A percentile compares a stretch with the other conserved stretches of the same genome.
These are phyloP conservation scores for Elaphomyces granulatus DNA, from an alignment of 495 filamentous ascomycete genomes.

Conservation along the genomic window DNA sequence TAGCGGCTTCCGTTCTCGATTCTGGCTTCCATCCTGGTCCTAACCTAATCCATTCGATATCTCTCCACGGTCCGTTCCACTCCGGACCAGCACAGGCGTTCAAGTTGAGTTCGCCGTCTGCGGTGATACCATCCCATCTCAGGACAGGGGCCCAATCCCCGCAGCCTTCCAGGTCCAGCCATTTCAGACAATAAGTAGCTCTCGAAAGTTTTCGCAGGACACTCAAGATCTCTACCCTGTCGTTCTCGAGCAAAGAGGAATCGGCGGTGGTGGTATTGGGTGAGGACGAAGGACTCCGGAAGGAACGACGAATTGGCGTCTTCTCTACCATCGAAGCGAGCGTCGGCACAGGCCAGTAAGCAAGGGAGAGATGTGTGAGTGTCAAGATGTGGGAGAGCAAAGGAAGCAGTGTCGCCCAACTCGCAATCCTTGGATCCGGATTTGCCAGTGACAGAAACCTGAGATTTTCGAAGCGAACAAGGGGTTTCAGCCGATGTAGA, in stretches of 20 bases:
- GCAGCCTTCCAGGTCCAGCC: constrained; percentile 72
- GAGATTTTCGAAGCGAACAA: constrained; percentile 35
- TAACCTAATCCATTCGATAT: constrained; percentile 33
- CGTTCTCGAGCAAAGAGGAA: constrained; percentile 29
- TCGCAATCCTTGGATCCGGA: constrained; percentile 26
- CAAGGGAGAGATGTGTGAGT: constrained; percentile 64
- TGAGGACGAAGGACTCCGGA: constrained; percentile 42
- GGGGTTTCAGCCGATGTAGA: too few species aligned
- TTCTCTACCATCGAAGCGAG: constrained; percentile 45
- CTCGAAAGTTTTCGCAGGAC: constrained; percentile 55
- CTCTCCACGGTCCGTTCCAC: constrained; percentile 38
- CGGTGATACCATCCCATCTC: constrained; percentile 24
- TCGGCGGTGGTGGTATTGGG: constrained; percentile 49
- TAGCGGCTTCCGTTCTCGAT: constrained; percentile 1
- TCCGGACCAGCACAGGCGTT: constrained; percentile 24
- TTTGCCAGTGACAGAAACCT: constrained; percentile 39
- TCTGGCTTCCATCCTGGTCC: constrained; percentile 36
- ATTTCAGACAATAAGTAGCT: constrained; percentile 55
- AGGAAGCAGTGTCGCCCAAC: constrained; percentile 53
- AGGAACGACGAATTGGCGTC: constrained; percentile 28
- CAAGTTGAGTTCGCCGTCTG: constrained; percentile 15
- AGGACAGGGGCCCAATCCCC: constrained; percentile 53
- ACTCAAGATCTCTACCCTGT: constrained; percentile 55
- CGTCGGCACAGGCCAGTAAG: constrained; percentile 64
- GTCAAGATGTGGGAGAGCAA: constrained; percentile 46